Conservation (phyloP, 164 flowering plant species). For the Nelumbo lutea region DNA sequence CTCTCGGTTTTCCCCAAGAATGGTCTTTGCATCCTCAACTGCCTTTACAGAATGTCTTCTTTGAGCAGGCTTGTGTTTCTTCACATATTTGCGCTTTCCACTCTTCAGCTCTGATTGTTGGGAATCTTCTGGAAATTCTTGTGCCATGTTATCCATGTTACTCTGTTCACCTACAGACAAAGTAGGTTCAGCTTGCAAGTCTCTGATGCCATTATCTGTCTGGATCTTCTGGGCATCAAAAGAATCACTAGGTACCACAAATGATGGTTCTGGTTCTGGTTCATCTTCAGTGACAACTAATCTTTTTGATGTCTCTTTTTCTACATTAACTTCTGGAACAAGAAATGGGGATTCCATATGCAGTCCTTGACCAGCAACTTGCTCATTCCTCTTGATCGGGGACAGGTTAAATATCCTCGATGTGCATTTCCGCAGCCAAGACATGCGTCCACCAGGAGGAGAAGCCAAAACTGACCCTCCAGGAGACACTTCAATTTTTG, state of each 20-base stretch:
- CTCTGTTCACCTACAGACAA: slow-evolving; percentile 25
- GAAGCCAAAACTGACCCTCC: slow-evolving; percentile 18
- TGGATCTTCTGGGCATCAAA: slow-evolving; percentile 19
- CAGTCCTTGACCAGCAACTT: slow-evolving; percentile 7
- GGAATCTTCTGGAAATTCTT: slow-evolving; percentile 44
- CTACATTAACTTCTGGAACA: slow-evolving; percentile 5
- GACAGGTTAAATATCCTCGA: slow-evolving; percentile 43
- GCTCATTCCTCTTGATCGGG: slow-evolving; percentile 36
- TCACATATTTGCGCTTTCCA: slow-evolving; percentile 28
- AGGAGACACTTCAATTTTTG: slow-evolving; percentile 19
- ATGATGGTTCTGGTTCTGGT: slow-evolving; percentile 10
- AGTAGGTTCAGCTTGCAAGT: slow-evolving; percentile 20
- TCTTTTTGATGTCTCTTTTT: slow-evolving; percentile 11
- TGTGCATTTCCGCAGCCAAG: slow-evolving; percentile 68
- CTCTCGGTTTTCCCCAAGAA: slow-evolving; percentile 36
- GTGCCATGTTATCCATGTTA: slow-evolving; percentile 22
- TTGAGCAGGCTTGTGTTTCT: slow-evolving; percentile 23
- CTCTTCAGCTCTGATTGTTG: slow-evolving; percentile 37
- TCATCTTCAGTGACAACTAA: slow-evolving; percentile 5
- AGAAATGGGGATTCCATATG: slow-evolving; percentile 6
- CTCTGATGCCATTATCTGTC: slow-evolving; percentile 20
- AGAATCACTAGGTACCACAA: slow-evolving; percentile 24
- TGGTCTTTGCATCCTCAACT: slow-evolving; percentile 49
- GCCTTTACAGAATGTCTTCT: slow-evolving; percentile 61
- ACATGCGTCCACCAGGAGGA: slow-evolving; percentile 30